Conservation (phyloP, 78 protist species). For the Planoprotostelium fungivorum region DNA sequence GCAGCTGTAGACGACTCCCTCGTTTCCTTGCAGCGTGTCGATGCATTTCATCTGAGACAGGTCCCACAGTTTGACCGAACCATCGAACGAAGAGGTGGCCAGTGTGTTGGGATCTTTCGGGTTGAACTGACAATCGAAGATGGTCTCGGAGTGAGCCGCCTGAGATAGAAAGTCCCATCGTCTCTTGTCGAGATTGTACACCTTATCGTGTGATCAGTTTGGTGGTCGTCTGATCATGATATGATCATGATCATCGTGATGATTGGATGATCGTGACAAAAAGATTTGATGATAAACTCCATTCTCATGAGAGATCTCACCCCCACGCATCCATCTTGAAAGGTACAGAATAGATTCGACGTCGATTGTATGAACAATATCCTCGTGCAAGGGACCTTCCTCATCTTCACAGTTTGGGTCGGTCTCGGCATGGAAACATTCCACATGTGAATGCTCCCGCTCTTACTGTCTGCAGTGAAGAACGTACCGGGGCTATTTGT, state of each 20-base stretch:
- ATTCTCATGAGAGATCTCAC: not conserved
- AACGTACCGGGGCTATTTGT: not conserved
- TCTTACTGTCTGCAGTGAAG: not conserved
- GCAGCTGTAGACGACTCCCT: conserved; percentile 6
- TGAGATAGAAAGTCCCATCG: not conserved
- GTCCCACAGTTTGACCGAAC: conserved; percentile 14
- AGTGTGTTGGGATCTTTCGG: not conserved
- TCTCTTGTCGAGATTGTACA: conserved; percentile 1
- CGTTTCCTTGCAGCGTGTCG: not conserved
- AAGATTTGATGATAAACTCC: no score
- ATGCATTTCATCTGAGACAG: not conserved
- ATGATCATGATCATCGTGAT: not conserved
- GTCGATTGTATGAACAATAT: not conserved
- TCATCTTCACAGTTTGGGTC: not conserved
- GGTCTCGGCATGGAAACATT: not conserved
- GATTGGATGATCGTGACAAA: no score
- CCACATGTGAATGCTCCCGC: not conserved
- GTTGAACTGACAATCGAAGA: conserved; percentile 18
- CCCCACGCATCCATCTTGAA: conserved; percentile 10
- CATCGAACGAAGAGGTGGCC: conserved; percentile 19
- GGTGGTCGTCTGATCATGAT: no score
- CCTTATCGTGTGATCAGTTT: not conserved
- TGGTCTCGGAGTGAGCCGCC: conserved; percentile 17
- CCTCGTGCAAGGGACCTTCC: not conserved
- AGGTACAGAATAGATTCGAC: not conserved